phyloP scores from a whole-genome alignment of 306 rosid species.

The Rubus idaeus region DNA sequence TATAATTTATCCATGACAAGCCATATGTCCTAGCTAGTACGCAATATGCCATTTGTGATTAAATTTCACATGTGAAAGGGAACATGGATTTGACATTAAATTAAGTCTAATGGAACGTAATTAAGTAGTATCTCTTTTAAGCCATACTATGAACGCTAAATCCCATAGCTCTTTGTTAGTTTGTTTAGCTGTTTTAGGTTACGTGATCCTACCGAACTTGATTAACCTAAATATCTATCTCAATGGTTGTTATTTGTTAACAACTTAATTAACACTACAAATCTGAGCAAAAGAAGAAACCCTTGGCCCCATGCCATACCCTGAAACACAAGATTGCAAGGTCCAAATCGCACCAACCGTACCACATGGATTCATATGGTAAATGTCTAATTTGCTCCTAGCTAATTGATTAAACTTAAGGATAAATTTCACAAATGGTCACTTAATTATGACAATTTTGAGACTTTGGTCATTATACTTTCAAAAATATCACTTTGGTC shows the following conservation, averaged over 20 bases:
- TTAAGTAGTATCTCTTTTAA: background rate
- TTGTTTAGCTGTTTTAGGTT: background rate
- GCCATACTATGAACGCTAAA: background rate
- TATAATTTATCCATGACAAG: background rate
- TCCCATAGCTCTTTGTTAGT: background rate
- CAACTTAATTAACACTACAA: background rate
- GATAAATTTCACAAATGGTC: no score
- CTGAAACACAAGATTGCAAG: background rate
- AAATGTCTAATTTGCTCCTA: background rate
- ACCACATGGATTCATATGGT: constrained; percentile 4
- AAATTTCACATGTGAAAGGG: background rate
- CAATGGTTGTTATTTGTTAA: background rate
- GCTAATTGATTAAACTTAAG: background rate
- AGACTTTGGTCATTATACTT: no score
- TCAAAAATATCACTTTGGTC: no score
- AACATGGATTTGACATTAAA: background rate
- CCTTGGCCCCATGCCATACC: background rate
- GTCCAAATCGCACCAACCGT: constrained; percentile 1
- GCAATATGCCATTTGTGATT: background rate
- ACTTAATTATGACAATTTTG: no score
- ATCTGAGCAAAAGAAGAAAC: background rate
- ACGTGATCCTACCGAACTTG: background rate
- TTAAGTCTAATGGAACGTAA: background rate
- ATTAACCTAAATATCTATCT: background rate
- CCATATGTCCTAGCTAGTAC: background rate